These are phyloP conservation scores for Histomonas meleagridis DNA, from an alignment of 208 protist species.

Conservation along the genomic window DNA sequence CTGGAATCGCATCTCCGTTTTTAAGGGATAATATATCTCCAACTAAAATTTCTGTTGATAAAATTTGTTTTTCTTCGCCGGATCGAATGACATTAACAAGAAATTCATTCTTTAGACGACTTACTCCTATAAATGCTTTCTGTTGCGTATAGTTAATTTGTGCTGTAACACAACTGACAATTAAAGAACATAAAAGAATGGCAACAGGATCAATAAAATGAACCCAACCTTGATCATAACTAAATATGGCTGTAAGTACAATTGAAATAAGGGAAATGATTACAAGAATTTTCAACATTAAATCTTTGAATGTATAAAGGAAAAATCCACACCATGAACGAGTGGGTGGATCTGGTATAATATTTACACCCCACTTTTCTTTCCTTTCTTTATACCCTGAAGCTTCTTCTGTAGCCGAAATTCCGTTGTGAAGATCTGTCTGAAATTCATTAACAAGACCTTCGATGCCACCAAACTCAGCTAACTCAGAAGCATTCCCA, in stretches of 20 bases:
- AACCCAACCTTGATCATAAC: background rate
- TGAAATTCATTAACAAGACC: background rate
- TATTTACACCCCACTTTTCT: background rate
- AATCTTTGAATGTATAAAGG: constrained; percentile 27
- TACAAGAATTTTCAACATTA: background rate
- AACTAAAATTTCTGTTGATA: background rate
- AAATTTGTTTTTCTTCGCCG: background rate
- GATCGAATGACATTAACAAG: background rate
- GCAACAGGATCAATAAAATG: constrained; percentile 23
- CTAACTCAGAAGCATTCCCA: background rate
- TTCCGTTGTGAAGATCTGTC: background rate
- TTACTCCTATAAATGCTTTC: background rate
- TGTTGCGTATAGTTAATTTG: background rate
- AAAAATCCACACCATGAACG: constrained; percentile 7
- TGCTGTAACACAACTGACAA: background rate
- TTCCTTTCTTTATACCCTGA: background rate
- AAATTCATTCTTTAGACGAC: background rate
- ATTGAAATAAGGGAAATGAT: background rate
- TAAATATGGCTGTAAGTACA: background rate
- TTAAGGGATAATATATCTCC: constrained; percentile 39
- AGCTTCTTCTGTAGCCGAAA: background rate
- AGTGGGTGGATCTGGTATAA: background rate
- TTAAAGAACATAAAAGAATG: background rate
- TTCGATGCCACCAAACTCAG: background rate
- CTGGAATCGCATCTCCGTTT: constrained; percentile 38